phyloP scores from a whole-genome alignment of 31 red algal genomes.

The Endocladia muricata region DNA sequence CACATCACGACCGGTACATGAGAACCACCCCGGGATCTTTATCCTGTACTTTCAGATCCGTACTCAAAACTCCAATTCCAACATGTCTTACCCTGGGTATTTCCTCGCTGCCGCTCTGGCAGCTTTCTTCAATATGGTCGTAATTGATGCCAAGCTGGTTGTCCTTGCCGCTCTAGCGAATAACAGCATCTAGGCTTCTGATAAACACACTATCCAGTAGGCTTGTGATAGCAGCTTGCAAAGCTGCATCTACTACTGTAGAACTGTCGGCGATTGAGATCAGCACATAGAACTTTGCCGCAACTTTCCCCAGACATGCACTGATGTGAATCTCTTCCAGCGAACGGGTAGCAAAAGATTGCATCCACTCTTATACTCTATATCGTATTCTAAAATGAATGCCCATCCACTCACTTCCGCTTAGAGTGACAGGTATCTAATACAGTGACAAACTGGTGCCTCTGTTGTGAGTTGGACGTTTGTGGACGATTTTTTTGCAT shows the following conservation, averaged over 20 bases:
- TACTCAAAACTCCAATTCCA: no score
- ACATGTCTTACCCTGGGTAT: background rate
- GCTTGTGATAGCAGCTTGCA: background rate
- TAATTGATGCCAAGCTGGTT: background rate
- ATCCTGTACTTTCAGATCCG: no score
- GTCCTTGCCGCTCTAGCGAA: background rate
- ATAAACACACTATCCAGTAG: background rate
- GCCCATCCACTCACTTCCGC: no score
- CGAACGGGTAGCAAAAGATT: no score
- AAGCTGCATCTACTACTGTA: background rate
- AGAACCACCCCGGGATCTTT: no score
- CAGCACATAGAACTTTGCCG: background rate
- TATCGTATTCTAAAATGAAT: no score
- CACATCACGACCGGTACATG: no score
- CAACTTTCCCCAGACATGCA: background rate
- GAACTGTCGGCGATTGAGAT: background rate
- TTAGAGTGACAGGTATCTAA: no score
- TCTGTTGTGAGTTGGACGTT: no score
- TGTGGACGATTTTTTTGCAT: no score
- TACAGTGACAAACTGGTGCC: no score
- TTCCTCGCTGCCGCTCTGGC: background rate
- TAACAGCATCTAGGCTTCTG: background rate
- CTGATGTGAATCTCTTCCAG: background rate
- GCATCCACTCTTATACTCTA: no score
- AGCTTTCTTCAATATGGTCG: background rate